Evolutionary conservation across 2,329 filamentous ascomycete genomes (phyloP), one percentile per base, ranked within the genome.

Genomic region (Ascochyta fabae): DNA sequence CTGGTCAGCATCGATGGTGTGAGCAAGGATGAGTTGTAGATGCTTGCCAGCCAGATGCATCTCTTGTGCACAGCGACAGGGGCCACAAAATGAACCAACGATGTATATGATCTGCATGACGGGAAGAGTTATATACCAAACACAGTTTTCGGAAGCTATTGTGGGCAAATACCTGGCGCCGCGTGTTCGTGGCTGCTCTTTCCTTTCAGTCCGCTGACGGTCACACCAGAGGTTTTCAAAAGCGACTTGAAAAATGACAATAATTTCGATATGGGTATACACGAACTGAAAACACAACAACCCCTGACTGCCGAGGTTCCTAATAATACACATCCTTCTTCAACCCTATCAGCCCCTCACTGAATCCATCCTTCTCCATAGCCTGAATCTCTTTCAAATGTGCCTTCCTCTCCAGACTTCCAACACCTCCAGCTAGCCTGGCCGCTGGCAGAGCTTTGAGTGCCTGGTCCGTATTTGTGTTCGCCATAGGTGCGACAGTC

Each of bases 1-100:
- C 80, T 98, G 67, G 83, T 97, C 61, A 87, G 84, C 51, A 97
- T 97, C 70, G 82, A 87, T 26, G 92, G 92, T 27, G 90, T 94
- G 22, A 67, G 67, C 48, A 77, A 76, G 65, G 75, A 77, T 46
- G 75, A 78, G 64, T 65, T 76, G 64, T 75, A 73, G 56, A 59
- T 26, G n/a, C n/a, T 41, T 2, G 13, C 6, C 12, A 22, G 31
- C 6, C 33, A 23, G 19, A 24, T 22, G 12, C 29, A 15, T 13
- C 13, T 12, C 29, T 31, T 31, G n/a, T 16, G 33, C 1, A 35
- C 12, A n/a, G n/a, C 9, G 33, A 16, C 15, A 35, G n/a, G n/a
- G n/a, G 6, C 4, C 8, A 16, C n/a, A 35, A 35, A 35, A 31
- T 12, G 29, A 31, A 31, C 29, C 29, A 31, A 31, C 29, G 3